Evolutionary conservation across 75 land plant genomes (phyloP).

Genomic region (Pseudotsuga menziesii): DNA sequence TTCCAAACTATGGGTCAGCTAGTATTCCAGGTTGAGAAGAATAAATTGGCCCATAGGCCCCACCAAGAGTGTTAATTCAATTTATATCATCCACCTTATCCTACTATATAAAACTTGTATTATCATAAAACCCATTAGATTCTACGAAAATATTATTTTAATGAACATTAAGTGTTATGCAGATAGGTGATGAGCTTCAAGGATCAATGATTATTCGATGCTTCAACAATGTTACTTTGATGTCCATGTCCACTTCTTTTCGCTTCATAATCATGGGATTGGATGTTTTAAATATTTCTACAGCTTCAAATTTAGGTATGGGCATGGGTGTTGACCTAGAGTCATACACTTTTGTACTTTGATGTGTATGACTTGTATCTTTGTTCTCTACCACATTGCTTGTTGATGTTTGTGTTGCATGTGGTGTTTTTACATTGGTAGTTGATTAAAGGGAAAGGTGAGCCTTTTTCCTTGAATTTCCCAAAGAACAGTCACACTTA

Average conservation of each 20-base stretch:
- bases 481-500: slow-evolving; percentile 28
- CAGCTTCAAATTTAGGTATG: slow-evolving; percentile 20
- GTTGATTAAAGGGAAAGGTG: slow-evolving; percentile 39
- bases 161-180: slow-evolving; percentile 33
- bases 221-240: slow-evolving; percentile 37
- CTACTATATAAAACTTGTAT: slow-evolving; percentile 2
- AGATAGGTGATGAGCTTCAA: slow-evolving; percentile 38
- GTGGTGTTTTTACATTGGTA: slow-evolving; percentile 24
- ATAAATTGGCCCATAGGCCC: slow-evolving; percentile 22
- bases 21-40: slow-evolving; percentile 38
- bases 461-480: slow-evolving; percentile 46
- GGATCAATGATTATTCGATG: slow-evolving; percentile 44
- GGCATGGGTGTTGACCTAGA: background rate
- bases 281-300: slow-evolving; percentile 43
- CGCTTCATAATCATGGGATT: slow-evolving; percentile 61
- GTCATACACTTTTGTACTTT: slow-evolving; percentile 13
- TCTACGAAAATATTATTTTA: slow-evolving; percentile 26
- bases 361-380: slow-evolving; percentile 14
- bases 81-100: slow-evolving; percentile 24
- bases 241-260: slow-evolving; percentile 64
- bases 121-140: slow-evolving; percentile 8
- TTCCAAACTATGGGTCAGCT: slow-evolving; percentile 44
- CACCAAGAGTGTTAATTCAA: slow-evolving; percentile 12
- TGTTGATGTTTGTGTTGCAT: slow-evolving; percentile 12
- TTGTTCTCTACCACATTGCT: slow-evolving; percentile 9